These are phyloP conservation scores for Euphorbia schlechtendalii DNA, from an alignment of 441 rosid genomes.

Conservation along the genomic window DNA sequence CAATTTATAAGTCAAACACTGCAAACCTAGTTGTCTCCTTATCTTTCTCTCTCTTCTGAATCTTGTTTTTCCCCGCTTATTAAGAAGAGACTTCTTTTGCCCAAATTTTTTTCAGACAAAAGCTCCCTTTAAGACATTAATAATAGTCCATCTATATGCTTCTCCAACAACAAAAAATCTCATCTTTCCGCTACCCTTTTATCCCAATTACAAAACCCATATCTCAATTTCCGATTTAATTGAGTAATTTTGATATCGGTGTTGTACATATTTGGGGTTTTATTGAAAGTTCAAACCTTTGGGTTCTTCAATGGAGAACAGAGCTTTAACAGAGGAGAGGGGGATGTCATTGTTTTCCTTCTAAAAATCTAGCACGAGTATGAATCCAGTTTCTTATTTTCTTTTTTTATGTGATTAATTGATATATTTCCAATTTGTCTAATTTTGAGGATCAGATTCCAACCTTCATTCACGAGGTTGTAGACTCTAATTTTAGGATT, in stretches of 20 bases:
- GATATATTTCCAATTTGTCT: no score
- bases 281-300: no score
- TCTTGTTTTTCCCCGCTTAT: slow-evolving; percentile 3
- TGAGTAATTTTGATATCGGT: background rate
- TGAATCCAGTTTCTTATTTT: no score
- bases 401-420: no score
- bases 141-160: no score
- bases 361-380: no score
- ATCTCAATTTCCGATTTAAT: background rate
- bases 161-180: no score
- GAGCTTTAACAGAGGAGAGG: background rate
- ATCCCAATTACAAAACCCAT: background rate
- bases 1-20: no score
- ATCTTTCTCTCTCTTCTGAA: no score
- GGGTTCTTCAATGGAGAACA: background rate
- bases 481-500: slow-evolving; percentile 15
- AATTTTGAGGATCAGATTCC: slow-evolving; percentile 23
- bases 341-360: no score
- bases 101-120: background rate
- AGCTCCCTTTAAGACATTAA: background rate
- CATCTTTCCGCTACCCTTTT: background rate
- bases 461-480: slow-evolving; percentile 33
- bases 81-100: slow-evolving; percentile 1
- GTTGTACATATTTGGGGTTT: no score
- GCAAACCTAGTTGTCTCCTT: no score